Evolutionary conservation across 2,329 filamentous ascomycete species (phyloP).

Genomic region (Penicillium corylophilum): DNA sequence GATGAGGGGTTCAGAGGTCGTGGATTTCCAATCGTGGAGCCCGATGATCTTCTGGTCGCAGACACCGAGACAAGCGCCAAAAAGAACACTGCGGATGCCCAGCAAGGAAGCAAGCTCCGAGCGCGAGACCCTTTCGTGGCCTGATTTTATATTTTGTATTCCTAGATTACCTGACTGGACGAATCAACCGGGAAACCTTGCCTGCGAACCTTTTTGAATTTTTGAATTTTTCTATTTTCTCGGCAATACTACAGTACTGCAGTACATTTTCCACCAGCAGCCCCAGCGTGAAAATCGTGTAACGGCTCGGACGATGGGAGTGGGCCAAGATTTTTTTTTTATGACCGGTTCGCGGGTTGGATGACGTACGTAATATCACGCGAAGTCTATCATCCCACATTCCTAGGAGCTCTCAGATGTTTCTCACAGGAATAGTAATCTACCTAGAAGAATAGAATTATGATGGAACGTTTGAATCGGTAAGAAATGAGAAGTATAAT

Average conservation of each 20-base stretch:
- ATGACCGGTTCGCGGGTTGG: constrained; percentile 4
- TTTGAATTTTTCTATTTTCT: background rate
- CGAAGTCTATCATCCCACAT: background rate
- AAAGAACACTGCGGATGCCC: constrained; percentile 5
- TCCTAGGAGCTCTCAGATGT: too few relatives aligned
- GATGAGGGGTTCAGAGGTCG: background rate
- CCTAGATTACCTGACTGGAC: background rate
- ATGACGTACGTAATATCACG: constrained; percentile 1
- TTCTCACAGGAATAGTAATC: background rate
- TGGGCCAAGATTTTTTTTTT: background rate
- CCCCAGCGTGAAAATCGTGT: background rate
- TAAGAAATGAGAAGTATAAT: background rate
- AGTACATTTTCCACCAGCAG: background rate
- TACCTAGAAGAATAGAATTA: background rate
- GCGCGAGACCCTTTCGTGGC: background rate
- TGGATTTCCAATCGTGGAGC: constrained; percentile 3
- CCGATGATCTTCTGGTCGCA: background rate
- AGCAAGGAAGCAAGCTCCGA: constrained; percentile 5
- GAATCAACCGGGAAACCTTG: background rate
- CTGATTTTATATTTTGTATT: background rate
- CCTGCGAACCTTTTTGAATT: background rate
- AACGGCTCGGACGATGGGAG: background rate
- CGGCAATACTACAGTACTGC: background rate
- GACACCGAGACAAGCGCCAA: constrained; percentile 18
- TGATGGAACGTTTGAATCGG: background rate